Conservation (phyloP, 2,329 filamentous ascomycete species). For the Sporothrix inflata region DNA sequence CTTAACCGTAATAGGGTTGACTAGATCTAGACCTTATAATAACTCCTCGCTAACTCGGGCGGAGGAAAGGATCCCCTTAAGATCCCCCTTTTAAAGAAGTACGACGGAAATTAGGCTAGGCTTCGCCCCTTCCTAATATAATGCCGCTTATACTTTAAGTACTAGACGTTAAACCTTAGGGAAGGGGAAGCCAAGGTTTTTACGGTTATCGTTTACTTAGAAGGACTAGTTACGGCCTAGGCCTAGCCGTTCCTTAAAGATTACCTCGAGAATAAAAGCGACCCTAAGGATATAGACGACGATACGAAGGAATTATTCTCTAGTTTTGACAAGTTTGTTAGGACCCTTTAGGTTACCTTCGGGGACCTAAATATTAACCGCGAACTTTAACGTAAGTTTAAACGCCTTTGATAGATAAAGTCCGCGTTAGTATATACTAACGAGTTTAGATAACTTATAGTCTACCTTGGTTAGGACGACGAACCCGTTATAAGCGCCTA, state of each 20-base stretch:
- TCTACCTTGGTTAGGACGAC: not conserved
- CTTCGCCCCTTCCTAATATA: not conserved
- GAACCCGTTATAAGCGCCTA: not conserved
- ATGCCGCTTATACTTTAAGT: not conserved
- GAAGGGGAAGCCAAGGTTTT: not conserved
- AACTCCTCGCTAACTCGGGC: no score
- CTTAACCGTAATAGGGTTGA: no score
- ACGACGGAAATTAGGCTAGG: not conserved
- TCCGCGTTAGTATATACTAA: not conserved
- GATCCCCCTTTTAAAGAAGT: not conserved
- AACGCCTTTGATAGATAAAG: not conserved
- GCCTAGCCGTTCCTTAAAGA: not conserved
- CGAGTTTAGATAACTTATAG: not conserved
- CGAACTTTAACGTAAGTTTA: not conserved
- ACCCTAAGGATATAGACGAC: not conserved
- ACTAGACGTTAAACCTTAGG: not conserved
- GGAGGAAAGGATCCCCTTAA: not conserved
- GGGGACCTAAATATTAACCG: not conserved
- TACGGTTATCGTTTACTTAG: not conserved
- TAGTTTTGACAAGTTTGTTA: not conserved
- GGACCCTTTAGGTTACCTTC: not conserved
- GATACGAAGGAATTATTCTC: not conserved
- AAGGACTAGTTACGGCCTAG: not conserved
- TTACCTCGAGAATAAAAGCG: not conserved
- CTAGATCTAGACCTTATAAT: no score